A percentile compares a stretch with the other conserved stretches of the same genome.
These are phyloP conservation scores for Gentiana straminea DNA, from an alignment of 257 asterid species.

Conservation along the genomic window DNA sequence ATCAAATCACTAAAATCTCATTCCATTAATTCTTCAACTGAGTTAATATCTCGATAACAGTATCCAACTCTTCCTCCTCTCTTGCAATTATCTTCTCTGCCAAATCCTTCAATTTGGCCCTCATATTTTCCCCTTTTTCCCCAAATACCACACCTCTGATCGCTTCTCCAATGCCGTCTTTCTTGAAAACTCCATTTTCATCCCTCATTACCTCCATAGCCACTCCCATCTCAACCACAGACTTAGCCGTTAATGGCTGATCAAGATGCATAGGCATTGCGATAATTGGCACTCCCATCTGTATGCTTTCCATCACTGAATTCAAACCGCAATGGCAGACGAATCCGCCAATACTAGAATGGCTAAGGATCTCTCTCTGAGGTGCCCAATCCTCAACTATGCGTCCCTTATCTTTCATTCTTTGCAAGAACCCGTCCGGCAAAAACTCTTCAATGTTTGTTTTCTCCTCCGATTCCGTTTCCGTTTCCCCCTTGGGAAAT, in stretches of 20 bases:
- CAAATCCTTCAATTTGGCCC: constrained; percentile 3
- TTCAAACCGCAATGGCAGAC: constrained; percentile 15
- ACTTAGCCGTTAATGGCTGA: constrained; percentile 17
- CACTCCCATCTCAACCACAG: constrained; percentile 6
- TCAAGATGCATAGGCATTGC: constrained; percentile 17
- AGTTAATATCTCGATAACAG: too few species aligned
- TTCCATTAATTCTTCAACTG: too few species aligned
- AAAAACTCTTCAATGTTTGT: constrained; percentile 14
- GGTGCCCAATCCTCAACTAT: constrained; percentile 15
- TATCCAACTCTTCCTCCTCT: constrained; percentile 6
- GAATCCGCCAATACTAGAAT: constrained; percentile 14
- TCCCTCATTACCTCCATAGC: constrained; percentile 11
- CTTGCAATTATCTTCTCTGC: constrained; percentile 1
- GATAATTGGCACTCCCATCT: constrained; percentile 16
- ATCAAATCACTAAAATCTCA: too few species aligned
- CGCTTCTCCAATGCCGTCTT: constrained; percentile 1
- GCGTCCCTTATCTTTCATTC: not conserved
- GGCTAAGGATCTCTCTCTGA: constrained; percentile 8
- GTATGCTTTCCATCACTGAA: constrained; percentile 11
- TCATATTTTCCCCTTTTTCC: constrained; percentile 2
- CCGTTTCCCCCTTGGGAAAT: constrained; percentile 7
- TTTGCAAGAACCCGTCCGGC: constrained; percentile 10
- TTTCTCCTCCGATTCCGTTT: too few species aligned
- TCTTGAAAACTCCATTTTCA: not conserved
- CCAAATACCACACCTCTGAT: constrained; percentile 6